These are phyloP conservation scores for Alloascoidea africana DNA, from an alignment of 805 yeast genomes.

Conservation along the genomic window DNA sequence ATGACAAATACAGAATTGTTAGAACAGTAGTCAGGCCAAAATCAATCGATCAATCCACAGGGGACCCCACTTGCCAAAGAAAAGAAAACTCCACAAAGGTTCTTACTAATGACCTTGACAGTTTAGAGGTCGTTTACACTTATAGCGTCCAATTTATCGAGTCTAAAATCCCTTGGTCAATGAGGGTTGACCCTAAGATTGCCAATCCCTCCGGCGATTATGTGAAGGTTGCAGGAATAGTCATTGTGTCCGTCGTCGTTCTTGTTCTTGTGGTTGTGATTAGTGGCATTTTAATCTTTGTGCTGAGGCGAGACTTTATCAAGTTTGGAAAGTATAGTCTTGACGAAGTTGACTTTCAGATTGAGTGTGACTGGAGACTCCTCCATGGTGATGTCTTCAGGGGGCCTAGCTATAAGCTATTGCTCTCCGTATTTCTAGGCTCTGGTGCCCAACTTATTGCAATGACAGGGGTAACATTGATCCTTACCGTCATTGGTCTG, in stretches of 20 bases:
- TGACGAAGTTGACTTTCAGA: constrained; percentile 65
- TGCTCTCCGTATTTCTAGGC: constrained; percentile 72
- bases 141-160: constrained; percentile 65
- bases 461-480: constrained; percentile 59
- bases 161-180: constrained; percentile 82
- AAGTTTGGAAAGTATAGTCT: constrained; percentile 80
- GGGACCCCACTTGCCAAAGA: constrained; percentile 14
- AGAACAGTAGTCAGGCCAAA: constrained; percentile 71
- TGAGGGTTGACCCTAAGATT: constrained; percentile 96
- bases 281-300: constrained; percentile 58
- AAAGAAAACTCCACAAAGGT: constrained; percentile 15
- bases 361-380: constrained; percentile 94
- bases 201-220: constrained; percentile 98
- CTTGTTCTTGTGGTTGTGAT: constrained; percentile 69
- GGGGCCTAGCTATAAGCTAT: constrained; percentile 54
- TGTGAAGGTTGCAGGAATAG: too few relatives aligned
- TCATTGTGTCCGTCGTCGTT: constrained; percentile 71
- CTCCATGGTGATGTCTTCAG: constrained; percentile 93
- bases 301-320: constrained; percentile 72
- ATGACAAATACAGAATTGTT: constrained; percentile 67
- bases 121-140: constrained; percentile 53
- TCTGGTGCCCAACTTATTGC: constrained; percentile 74
- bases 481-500: constrained; percentile 78
- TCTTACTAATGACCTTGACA: constrained; percentile 29
- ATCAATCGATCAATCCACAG: constrained; percentile 27